A percentile compares a stretch with the other conserved stretches of the same genome.
phyloP scores from a whole-genome alignment of 441 rosid species.

The Euphorbia neoarborescens region DNA sequence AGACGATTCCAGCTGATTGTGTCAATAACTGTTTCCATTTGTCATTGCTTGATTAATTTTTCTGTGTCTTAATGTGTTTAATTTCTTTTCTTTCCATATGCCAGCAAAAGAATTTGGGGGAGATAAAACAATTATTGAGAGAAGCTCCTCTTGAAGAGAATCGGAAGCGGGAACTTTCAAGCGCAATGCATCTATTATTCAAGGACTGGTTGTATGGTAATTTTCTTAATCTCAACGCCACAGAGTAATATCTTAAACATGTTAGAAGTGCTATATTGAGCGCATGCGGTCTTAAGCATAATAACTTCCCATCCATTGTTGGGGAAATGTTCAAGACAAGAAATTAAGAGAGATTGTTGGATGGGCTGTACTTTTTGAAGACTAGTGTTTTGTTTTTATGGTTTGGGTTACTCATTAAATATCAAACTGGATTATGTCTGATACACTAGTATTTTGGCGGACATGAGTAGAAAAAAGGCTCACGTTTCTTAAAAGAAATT shows the following conservation, averaged over 20 bases:
- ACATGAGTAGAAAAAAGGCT: too few species aligned
- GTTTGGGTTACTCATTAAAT: neutral
- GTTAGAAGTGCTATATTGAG: neutral
- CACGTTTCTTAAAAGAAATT: too few species aligned
- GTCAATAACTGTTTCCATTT: slow-evolving; percentile 12
- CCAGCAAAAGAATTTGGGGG: slow-evolving; percentile 73
- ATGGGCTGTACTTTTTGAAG: neutral
- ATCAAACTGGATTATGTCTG: neutral
- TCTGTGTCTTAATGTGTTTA: slow-evolving; percentile 13
- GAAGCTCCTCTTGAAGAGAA: slow-evolving; percentile 76
- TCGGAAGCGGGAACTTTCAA: slow-evolving; percentile 70
- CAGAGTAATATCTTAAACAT: neutral
- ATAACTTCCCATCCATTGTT: neutral
- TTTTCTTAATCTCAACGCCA: neutral
- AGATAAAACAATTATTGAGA: slow-evolving; percentile 61
- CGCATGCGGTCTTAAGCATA: neutral
- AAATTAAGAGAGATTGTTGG: neutral
- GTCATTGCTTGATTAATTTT: neutral
- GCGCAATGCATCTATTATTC: slow-evolving; percentile 82
- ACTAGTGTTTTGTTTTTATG: neutral
- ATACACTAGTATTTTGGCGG: neutral
- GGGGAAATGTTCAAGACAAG: neutral
- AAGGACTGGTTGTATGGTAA: slow-evolving; percentile 98
- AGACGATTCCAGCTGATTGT: slow-evolving; percentile 11
- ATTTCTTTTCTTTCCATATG: neutral